A percentile compares a stretch with the other conserved stretches of the same genome.
Conservation (phyloP, 2,329 filamentous ascomycete genomes). For the Aureobasidium sp. region DNA sequence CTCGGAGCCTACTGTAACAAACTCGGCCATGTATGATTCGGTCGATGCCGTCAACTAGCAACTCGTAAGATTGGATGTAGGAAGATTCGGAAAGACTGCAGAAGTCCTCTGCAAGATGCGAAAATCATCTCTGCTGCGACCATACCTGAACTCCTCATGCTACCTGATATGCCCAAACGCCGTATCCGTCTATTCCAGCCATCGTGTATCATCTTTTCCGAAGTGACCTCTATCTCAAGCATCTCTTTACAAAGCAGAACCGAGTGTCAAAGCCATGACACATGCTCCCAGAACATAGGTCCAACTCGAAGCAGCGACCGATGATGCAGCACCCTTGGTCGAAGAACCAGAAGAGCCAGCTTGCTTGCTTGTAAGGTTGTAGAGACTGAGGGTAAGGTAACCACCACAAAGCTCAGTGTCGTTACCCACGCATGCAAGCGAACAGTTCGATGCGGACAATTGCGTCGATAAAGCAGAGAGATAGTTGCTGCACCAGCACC, state of each 20-base stretch:
- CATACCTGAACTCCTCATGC: neutral
- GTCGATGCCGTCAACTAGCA: no score
- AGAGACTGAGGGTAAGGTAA: conserved; percentile 29
- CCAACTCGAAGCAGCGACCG: neutral
- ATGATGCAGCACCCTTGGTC: neutral
- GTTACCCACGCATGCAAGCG: conserved; percentile 48
- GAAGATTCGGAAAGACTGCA: neutral
- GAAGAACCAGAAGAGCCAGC: neutral
- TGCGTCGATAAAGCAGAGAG: conserved; percentile 41
- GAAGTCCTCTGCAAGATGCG: neutral
- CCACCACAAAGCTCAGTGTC: conserved; percentile 47
- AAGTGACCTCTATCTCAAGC: neutral
- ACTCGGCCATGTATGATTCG: no score
- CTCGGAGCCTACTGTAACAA: no score
- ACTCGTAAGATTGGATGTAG: neutral
- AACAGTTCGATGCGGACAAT: conserved; percentile 42
- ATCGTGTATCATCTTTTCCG: neutral
- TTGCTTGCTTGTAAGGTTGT: conserved; percentile 22
- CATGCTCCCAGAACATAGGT: neutral
- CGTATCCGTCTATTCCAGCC: neutral
- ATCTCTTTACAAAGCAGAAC: conserved; percentile 2
- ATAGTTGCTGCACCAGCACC: conserved; percentile 49
- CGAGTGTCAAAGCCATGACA: conserved; percentile 1
- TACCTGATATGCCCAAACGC: neutral
- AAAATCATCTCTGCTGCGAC: no score